Evolutionary conservation across 169 alveolate genomes (phyloP).

Genomic region (Cryptosporidium parvum): DNA sequence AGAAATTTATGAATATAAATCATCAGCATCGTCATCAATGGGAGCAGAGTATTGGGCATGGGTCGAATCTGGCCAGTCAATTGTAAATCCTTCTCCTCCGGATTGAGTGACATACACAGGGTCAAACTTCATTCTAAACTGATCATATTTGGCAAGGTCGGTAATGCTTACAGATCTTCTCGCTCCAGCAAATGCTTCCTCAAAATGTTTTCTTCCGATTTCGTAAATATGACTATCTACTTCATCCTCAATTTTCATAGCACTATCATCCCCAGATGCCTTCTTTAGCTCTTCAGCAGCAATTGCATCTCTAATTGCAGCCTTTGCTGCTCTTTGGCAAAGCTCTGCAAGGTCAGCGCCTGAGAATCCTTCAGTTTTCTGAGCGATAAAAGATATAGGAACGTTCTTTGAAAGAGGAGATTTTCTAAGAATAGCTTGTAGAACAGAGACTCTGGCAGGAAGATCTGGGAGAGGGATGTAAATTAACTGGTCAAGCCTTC

Average conservation of each 20-base stretch:
- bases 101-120: conserved; percentile 95
- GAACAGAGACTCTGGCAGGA: conserved; percentile 95
- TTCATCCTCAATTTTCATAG: conserved; percentile 80
- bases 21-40: conserved; percentile 84
- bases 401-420: conserved; percentile 98
- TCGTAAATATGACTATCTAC: conserved; percentile 93
- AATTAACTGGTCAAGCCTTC: conserved; percentile 98
- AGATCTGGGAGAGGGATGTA: conserved; percentile 99
- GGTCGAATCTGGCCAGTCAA: conserved; percentile 93
- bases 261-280: conserved; percentile 76
- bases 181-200: conserved; percentile 98
- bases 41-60: conserved; percentile 74
- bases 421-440: conserved; percentile 95
- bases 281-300: conserved; percentile 86
- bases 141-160: conserved; percentile 94
- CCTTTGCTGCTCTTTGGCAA: conserved; percentile 98
- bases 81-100: conserved; percentile 90
- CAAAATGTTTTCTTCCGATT: conserved; percentile 97
- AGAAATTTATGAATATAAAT: conserved; percentile 79
- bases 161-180: conserved; percentile 96
- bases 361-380: conserved; percentile 98
- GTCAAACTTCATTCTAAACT: conserved; percentile 97
- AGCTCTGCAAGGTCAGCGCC: conserved; percentile 99
- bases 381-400: conserved; percentile 97
- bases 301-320: conserved; percentile 99